A percentile compares a stretch with the other conserved stretches of the same genome.
Conservation (phyloP, 192 early-diverging fungal species). For the Thoreauomyces humboldtii region DNA sequence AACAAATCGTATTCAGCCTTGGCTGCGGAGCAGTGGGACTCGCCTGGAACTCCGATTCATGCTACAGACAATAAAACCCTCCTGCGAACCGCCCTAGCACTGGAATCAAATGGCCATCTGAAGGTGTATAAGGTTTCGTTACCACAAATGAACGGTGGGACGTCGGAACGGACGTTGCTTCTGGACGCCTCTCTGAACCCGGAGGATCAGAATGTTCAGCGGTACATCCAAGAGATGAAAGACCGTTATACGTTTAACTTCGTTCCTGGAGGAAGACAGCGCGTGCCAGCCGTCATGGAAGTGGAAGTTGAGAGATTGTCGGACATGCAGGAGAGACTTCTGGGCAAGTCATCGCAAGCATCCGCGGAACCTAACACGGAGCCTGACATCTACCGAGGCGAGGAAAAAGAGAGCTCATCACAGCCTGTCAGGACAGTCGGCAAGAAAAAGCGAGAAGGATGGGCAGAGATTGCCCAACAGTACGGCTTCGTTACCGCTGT, state of each 20-base stretch:
- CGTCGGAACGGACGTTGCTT: slow-evolving; percentile 37
- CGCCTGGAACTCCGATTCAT: not conserved
- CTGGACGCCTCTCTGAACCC: slow-evolving; percentile 42
- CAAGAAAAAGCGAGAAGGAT: not conserved
- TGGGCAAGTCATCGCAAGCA: too few relatives aligned
- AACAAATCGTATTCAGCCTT: slow-evolving; percentile 7
- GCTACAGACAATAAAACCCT: slow-evolving; percentile 53
- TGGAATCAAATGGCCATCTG: slow-evolving; percentile 48
- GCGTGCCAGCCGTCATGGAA: too few relatives aligned
- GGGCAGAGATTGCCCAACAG: slow-evolving; percentile 21
- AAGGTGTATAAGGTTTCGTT: slow-evolving; percentile 41
- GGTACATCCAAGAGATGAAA: slow-evolving; percentile 35
- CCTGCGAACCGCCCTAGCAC: slow-evolving; percentile 33
- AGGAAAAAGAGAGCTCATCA: too few relatives aligned
- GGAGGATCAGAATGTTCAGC: slow-evolving; percentile 35
- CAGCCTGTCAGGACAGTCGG: too few relatives aligned
- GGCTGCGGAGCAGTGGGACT: not conserved
- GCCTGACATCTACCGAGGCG: not conserved
- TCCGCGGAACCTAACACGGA: not conserved
- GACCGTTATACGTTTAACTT: too few relatives aligned
- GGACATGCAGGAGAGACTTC: slow-evolving; percentile 11
- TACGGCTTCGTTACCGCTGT: slow-evolving; percentile 38
- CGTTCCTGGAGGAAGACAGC: too few relatives aligned
- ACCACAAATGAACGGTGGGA: slow-evolving; percentile 45
- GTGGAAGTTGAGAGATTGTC: slow-evolving; percentile 23